Percentiles rank a stretch among this genome's conserved stretches.
These are phyloP conservation scores for Talaromyces albobiverticillius DNA, from an alignment of 2,329 filamentous ascomycete species.

Conservation along the genomic window DNA sequence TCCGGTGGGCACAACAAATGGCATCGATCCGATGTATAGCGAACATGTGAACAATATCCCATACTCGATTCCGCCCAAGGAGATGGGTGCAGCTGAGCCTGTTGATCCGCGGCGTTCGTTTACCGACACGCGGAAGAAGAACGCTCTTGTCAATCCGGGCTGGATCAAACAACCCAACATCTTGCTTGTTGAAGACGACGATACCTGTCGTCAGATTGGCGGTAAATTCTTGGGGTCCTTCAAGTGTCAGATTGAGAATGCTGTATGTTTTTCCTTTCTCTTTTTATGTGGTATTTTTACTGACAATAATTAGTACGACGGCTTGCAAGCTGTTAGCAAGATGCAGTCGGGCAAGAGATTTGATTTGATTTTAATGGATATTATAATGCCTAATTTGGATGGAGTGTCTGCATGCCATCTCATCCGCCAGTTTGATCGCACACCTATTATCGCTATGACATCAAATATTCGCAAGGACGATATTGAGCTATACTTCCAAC, in stretches of 20 bases:
- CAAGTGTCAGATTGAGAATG: constrained; percentile 61
- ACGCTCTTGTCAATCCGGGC: constrained; percentile 58
- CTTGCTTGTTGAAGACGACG: constrained; percentile 81
- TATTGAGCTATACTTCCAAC: constrained; percentile 94
- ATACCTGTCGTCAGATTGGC: constrained; percentile 64
- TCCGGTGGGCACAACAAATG: constrained; percentile 83
- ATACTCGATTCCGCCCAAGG: constrained; percentile 71
- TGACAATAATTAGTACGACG: constrained; percentile 67
- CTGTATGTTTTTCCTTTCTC: constrained; percentile 45
- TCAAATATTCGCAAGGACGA: constrained; percentile 97
- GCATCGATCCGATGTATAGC: constrained; percentile 90
- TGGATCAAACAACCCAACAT: constrained; percentile 72
- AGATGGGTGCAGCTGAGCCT: constrained; percentile 44
- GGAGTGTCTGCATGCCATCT: constrained; percentile 92
- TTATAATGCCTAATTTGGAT: constrained; percentile 96
- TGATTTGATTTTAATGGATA: constrained; percentile 79
- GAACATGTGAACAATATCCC: constrained; percentile 95
- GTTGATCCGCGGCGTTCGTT: constrained; percentile 45
- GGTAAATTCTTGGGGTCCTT: constrained; percentile 66
- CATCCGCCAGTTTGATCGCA: constrained; percentile 80
- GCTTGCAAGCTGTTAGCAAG: constrained; percentile 86
- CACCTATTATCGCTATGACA: constrained; percentile 96
- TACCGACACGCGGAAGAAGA: constrained; percentile 59
- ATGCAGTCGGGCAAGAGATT: constrained; percentile 66
- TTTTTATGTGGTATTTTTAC: not conserved